Base-by-base conservation (phyloP, 805 yeast species). In the Grigorovia yakushimaensis region DNA sequence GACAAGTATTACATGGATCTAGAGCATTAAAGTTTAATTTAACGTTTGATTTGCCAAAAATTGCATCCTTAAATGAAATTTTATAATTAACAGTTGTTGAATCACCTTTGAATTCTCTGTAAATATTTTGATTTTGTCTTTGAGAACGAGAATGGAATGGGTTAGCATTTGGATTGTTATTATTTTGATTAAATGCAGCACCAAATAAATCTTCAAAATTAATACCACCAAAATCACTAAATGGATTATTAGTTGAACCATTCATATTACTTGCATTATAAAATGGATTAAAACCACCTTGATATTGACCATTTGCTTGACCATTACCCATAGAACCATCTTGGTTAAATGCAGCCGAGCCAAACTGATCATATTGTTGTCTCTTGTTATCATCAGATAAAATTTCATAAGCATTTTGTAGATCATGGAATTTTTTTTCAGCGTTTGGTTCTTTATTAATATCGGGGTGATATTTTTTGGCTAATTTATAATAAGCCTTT, bases 391-490 rank as follows among this genome's bases (percentile, higher is more conserved):
- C 84, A 63, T 88, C 94, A 41, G 88, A 81, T 59, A 93, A 72
- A 36, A 93, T 78, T 66, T 93, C 99, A 61, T 94, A 93, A 1
- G 97, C 94, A 53, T 85, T 93, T 62, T 91, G 98, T 54, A 93
- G 77, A 58, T 85, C 87, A 60, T 93, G 98, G 70, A 93, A 93
- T 65, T 81, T 81, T 60, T 79, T 78, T 57, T 91, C 95, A 0
- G 98, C 93, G 18, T 77, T 91, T 22, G 78, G 77, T 53, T 86
- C 96, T 66, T 91, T 93, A 66, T 91, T 93, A 41, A 93, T 86
- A 70, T 93, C 99, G 0, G 99, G 99, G 66, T 93, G 99, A 66
- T 73, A 88, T 64, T 91, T 78, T 66, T 93, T 93, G 15, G 97
- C 98, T 53, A 93, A 71, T 60, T 88, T 83, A 64, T 88, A 88